Conservation (phyloP, 768 basidiomycete species). For the Tremella mesenterica region DNA sequence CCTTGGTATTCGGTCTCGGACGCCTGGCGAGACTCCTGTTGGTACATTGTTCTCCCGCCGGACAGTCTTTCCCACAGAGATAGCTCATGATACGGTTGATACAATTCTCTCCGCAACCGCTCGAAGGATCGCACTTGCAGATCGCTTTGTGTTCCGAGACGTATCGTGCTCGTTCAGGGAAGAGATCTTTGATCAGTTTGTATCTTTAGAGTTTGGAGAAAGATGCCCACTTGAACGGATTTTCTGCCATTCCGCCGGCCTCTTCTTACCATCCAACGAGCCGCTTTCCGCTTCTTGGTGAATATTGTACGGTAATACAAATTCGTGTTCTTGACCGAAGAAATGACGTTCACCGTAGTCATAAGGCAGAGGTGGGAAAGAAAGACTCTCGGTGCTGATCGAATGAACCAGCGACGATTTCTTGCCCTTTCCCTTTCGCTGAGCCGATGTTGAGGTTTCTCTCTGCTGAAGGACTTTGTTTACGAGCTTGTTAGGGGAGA, state of each 20-base stretch:
- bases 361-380: constrained; percentile 35
- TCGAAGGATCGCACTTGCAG: constrained; percentile 37
- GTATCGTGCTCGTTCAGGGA: constrained; percentile 22
- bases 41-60: constrained; percentile 37
- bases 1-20: constrained; percentile 24
- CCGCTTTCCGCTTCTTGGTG: constrained; percentile 31
- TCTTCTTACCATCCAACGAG: constrained; percentile 25
- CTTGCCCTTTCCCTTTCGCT: not conserved
- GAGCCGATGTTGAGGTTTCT: not conserved
- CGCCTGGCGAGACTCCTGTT: constrained; percentile 41
- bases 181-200: constrained; percentile 21
- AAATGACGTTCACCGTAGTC: constrained; percentile 28
- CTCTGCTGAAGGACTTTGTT: constrained; percentile 11
- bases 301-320: constrained; percentile 38
- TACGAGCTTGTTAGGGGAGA: constrained; percentile 18
- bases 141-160: constrained; percentile 20
- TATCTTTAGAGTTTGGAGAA: not conserved
- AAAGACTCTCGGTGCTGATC: not conserved
- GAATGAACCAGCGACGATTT: not conserved
- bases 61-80: constrained; percentile 45
- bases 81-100: constrained; percentile 46
- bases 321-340: constrained; percentile 29
- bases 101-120: constrained; percentile 42
- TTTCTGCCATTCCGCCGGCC: constrained; percentile 24
- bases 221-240: constrained; percentile 27